Percentiles rank a stretch among this genome's conserved stretches.
These are phyloP conservation scores for Jamesozyma spencerorum DNA, from an alignment of 805 yeast genomes.

Conservation along the genomic window DNA sequence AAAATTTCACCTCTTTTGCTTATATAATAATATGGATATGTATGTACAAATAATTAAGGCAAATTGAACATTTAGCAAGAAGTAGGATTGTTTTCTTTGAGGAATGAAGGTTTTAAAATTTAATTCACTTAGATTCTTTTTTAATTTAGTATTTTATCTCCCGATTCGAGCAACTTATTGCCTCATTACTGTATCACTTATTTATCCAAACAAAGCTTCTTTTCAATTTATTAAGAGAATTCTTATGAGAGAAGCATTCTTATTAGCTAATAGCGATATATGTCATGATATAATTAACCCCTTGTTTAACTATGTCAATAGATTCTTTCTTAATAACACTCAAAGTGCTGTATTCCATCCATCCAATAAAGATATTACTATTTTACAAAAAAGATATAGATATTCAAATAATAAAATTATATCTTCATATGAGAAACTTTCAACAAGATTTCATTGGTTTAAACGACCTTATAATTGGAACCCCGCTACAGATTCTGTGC, in stretches of 20 bases:
- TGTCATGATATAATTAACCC: constrained; percentile 13
- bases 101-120: too few relatives aligned
- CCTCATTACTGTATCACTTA: too few relatives aligned
- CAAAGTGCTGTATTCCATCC: background rate
- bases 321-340: background rate
- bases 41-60: too few relatives aligned
- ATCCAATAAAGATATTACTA: background rate
- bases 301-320: constrained; percentile 5
- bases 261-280: constrained; percentile 6
- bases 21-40: too few relatives aligned
- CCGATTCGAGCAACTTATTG: constrained; percentile 3
- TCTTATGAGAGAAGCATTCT: constrained; percentile 12
- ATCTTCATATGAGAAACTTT: too few relatives aligned
- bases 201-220: constrained; percentile 2
- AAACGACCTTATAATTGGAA: constrained; percentile 11
- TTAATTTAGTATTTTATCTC: constrained; percentile 6
- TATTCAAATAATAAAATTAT: too few relatives aligned
- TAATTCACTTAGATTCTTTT: constrained; percentile 3
- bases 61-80: too few relatives aligned
- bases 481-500: constrained; percentile 11
- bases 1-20: too few relatives aligned
- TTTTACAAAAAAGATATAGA: background rate
- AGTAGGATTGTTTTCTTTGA: too few relatives aligned
- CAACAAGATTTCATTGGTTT: constrained; percentile 7
- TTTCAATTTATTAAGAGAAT: constrained; percentile 5